These are phyloP conservation scores for Secale cereale DNA, from an alignment of 176 grass and related monocot genomes.

Conservation along the genomic window DNA sequence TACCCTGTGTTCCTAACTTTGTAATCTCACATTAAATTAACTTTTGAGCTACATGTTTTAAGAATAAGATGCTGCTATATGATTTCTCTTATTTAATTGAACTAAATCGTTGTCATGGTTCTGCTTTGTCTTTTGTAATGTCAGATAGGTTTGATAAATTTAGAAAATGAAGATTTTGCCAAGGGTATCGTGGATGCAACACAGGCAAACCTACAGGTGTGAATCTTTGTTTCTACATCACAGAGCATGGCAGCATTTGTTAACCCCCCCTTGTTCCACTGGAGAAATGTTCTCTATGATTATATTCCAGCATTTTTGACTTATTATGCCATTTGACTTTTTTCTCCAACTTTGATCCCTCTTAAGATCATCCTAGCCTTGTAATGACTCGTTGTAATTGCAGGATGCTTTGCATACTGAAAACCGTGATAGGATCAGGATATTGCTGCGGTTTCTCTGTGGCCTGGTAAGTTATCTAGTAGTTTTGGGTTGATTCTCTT, in stretches of 20 bases:
- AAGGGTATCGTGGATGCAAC: conserved; percentile 73
- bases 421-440: conserved; percentile 81
- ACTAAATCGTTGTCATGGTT: conserved; percentile 9
- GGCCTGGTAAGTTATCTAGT: conserved; percentile 61
- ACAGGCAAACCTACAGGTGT: conserved; percentile 63
- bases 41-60: not conserved
- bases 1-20: conserved; percentile 2
- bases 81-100: conserved; percentile 17
- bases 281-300: not conserved
- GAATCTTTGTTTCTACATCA: conserved; percentile 1
- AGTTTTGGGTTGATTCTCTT: conserved; percentile 22
- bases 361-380: conserved; percentile 11
- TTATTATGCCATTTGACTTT: not conserved
- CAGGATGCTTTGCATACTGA: conserved; percentile 86
- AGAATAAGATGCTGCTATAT: conserved; percentile 2
- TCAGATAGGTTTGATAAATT: conserved; percentile 94
- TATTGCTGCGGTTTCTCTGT: conserved; percentile 85
- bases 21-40: not conserved
- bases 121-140: conserved; percentile 8
- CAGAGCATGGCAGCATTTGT: not conserved
- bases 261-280: not conserved
- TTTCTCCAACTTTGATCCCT: not conserved
- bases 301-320: not conserved
- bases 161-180: conserved; percentile 89
- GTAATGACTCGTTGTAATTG: not conserved